Percentiles rank a stretch among this genome's conserved stretches.
Conservation (phyloP, 768 basidiomycete species). For the Tylopilus vinaceipallidus region DNA sequence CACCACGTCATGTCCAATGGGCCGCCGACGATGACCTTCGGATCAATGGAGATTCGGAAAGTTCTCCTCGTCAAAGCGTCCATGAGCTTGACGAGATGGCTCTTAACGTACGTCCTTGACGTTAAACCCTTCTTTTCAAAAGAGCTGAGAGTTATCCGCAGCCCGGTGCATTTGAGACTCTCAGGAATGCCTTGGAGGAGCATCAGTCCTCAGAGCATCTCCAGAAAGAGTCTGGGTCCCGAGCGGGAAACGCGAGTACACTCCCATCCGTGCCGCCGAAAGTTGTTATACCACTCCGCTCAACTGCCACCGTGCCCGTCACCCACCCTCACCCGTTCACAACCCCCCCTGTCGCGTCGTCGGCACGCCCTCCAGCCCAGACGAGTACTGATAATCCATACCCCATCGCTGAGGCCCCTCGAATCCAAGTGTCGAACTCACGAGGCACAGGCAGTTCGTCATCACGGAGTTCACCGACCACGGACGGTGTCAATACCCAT, state of each 20-base stretch:
- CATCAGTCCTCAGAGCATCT: constrained; percentile 36
- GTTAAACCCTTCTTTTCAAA: neutral
- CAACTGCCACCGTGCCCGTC: neutral
- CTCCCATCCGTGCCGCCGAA: constrained; percentile 4
- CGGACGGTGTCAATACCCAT: neutral
- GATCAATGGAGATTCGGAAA: neutral
- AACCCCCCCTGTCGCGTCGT: neutral
- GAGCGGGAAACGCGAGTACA: neutral
- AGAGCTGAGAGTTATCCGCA: constrained; percentile 19
- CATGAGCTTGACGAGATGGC: constrained; percentile 55
- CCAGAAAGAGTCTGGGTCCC: neutral
- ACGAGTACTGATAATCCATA: constrained; percentile 22
- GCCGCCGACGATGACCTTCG: constrained; percentile 30
- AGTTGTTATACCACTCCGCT: constrained; percentile 13
- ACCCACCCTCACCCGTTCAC: constrained; percentile 5
- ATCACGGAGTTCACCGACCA: constrained; percentile 9
- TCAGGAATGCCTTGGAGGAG: constrained; percentile 51
- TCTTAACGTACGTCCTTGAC: constrained; percentile 43
- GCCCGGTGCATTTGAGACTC: constrained; percentile 48
- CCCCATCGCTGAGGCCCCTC: neutral
- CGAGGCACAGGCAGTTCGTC: constrained; percentile 3
- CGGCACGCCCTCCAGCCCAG: neutral
- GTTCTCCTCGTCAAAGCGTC: constrained; percentile 15
- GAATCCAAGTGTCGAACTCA: constrained; percentile 5
- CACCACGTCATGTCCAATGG: constrained; percentile 56